Base-by-base conservation (phyloP, 306 rosid genomes). In the Pyrus bretschneideri region DNA sequence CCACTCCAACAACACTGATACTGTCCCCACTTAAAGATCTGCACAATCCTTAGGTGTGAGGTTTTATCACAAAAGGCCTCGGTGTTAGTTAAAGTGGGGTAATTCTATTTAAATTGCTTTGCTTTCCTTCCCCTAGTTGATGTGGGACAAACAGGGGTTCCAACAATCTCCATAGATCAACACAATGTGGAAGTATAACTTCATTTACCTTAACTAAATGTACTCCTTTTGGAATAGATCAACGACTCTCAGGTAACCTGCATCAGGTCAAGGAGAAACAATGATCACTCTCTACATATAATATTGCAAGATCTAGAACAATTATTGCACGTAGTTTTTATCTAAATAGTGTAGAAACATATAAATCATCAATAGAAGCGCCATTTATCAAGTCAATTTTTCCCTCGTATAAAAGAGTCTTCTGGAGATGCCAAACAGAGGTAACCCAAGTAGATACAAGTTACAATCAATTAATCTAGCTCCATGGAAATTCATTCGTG, bases 241-340 rank as follows among this genome's bases (percentile, higher is more conserved):
- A 94, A 69, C 91, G 98, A 79, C 98, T 94, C 89, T 94, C 98
- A 27, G 98, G 97, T 76, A 94, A 87, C 89, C 97, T 94, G 89
- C 60, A 31, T 75, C 31, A 29, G 25, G 65, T 71, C 76, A 81
- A 82, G 69, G 66, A 54, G 64, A 70, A 69, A 51, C 29, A 40
- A 29, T 21, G 4, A 61, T 11, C 29, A 19, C 46, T 18, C 30
- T 44, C 8, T 3, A 11, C 21, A 35, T 4, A 57, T 15, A 19
- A 35, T 42, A 35, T 6, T 35, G 76, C 64, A 57, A 71, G n/a
- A 33, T 31, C 10, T n/a, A 54, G 29, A 72, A 72, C 9, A 33
- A 33, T 33, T 33, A 35, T 15, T 1, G 10, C n/a, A 33, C n/a
- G 4, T 14, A 35, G 35, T 9, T 46, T 45, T 27, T 46, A 31